Conservation (phyloP, 2,329 filamentous ascomycete genomes). For the Ceratocystis eucalypticola region DNA sequence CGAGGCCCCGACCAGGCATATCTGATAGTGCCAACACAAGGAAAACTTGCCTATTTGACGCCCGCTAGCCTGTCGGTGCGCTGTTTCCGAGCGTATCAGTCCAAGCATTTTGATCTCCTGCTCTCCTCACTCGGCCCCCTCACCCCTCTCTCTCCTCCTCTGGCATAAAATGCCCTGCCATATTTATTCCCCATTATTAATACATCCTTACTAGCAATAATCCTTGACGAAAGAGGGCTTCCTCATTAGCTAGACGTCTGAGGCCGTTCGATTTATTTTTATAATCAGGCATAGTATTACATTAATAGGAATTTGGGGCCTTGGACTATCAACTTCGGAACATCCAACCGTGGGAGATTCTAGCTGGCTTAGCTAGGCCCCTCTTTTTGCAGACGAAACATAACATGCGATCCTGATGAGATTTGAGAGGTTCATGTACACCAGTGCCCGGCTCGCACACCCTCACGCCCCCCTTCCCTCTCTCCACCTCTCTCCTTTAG, state of each 20-base stretch:
- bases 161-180: not conserved
- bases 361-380: not conserved
- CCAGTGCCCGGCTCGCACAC: not conserved
- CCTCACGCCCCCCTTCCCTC: not conserved
- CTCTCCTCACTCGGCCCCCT: not conserved
- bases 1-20: not conserved
- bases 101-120: not conserved
- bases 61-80: conserved; percentile 4
- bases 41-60: not conserved
- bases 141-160: not conserved
- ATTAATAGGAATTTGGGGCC: not conserved
- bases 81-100: conserved; percentile 4
- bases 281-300: not conserved
- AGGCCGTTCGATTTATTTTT: not conserved
- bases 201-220: too few species aligned
- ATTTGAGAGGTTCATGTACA: not conserved
- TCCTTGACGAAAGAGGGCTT: too few species aligned
- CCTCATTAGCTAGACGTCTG: not conserved
- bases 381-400: conserved; percentile 2
- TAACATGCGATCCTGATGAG: not conserved
- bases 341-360: conserved; percentile 3
- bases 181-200: not conserved
- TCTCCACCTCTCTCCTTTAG: not conserved
- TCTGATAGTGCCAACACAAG: not conserved
- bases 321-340: not conserved